phyloP scores from a whole-genome alignment of 129 eudicot species.

The Tagetes erecta region DNA sequence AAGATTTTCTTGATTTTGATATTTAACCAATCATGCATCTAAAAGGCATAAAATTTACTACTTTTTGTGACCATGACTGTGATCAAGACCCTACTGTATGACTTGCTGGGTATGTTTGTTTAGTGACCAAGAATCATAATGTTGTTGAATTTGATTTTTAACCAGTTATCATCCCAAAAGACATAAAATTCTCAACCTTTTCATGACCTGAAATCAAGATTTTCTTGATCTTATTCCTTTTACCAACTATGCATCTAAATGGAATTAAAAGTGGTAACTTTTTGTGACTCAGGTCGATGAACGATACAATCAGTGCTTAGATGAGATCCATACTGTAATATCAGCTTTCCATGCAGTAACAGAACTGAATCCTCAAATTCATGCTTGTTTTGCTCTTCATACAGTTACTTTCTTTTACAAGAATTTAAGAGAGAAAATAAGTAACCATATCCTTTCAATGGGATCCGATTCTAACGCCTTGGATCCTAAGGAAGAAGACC shows the following conservation, averaged over 20 bases:
- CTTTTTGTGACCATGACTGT: background rate
- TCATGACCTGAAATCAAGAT: background rate
- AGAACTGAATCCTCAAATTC: constrained; percentile 81
- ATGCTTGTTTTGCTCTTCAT: constrained; percentile 78
- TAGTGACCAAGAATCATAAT: constrained; percentile 10
- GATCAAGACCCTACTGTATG: background rate
- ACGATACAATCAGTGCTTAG: constrained; percentile 73
- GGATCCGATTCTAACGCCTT: constrained; percentile 42
- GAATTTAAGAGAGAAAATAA: constrained; percentile 69
- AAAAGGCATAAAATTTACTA: background rate
- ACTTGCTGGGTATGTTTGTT: too few relatives aligned
- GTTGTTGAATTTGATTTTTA: background rate
- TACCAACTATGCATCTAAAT: constrained; percentile 9
- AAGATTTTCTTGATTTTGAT: constrained; percentile 11
- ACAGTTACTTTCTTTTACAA: constrained; percentile 72
- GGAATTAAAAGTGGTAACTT: background rate
- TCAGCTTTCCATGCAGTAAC: constrained; percentile 94
- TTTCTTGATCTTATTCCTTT: background rate
- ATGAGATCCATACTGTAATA: constrained; percentile 81
- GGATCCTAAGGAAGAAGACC: constrained; percentile 40
- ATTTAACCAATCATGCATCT: background rate
- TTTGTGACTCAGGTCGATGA: constrained; percentile 70
- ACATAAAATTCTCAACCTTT: background rate
- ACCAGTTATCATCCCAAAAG: background rate
- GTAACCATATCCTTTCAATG: constrained; percentile 70